Evolutionary conservation across 2,329 filamentous ascomycete species (phyloP).

Genomic region (Purpureocillium lavendulum): DNA sequence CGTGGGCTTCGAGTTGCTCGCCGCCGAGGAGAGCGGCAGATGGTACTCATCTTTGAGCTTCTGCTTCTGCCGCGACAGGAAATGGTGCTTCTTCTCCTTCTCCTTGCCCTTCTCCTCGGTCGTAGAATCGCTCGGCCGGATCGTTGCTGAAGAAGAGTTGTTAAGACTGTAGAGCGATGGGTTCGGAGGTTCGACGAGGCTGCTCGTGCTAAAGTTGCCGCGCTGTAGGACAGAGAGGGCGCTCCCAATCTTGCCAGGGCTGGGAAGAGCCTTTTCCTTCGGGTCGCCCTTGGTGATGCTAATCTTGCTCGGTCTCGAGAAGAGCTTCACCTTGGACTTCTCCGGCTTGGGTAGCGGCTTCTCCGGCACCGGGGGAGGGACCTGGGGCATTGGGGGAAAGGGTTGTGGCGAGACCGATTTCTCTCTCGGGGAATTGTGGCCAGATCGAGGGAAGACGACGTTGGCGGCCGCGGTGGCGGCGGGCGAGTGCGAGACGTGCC

Average conservation of each 20-base stretch:
- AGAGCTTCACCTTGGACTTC: slow-evolving; percentile 74
- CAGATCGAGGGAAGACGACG: slow-evolving; percentile 61
- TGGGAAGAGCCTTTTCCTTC: slow-evolving; percentile 60
- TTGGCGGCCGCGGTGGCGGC: slow-evolving; percentile 61
- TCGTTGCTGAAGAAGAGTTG: slow-evolving; percentile 71
- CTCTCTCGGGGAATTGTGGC: slow-evolving; percentile 40
- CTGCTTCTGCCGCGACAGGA: slow-evolving; percentile 70
- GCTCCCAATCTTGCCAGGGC: slow-evolving; percentile 62
- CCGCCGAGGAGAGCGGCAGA: slow-evolving; percentile 65
- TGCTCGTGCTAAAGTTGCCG: slow-evolving; percentile 63
- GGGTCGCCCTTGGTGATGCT: slow-evolving; percentile 55
- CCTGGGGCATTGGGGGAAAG: slow-evolving; percentile 28
- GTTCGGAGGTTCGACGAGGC: slow-evolving; percentile 52
- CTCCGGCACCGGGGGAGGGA: slow-evolving; percentile 36
- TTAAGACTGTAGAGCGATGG: slow-evolving; percentile 63
- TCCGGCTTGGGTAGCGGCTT: slow-evolving; percentile 51
- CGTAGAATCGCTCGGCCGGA: slow-evolving; percentile 53
- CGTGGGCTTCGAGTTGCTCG: slow-evolving; percentile 67
- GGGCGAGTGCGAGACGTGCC: slow-evolving; percentile 46
- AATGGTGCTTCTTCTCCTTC: slow-evolving; percentile 71
- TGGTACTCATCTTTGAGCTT: slow-evolving; percentile 70
- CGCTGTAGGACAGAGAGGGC: slow-evolving; percentile 58
- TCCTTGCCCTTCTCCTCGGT: slow-evolving; percentile 39
- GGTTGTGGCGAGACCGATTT: slow-evolving; percentile 23
- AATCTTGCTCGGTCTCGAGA: slow-evolving; percentile 70